Conservation (phyloP, 768 basidiomycete genomes). For the Serendipita sp. region DNA sequence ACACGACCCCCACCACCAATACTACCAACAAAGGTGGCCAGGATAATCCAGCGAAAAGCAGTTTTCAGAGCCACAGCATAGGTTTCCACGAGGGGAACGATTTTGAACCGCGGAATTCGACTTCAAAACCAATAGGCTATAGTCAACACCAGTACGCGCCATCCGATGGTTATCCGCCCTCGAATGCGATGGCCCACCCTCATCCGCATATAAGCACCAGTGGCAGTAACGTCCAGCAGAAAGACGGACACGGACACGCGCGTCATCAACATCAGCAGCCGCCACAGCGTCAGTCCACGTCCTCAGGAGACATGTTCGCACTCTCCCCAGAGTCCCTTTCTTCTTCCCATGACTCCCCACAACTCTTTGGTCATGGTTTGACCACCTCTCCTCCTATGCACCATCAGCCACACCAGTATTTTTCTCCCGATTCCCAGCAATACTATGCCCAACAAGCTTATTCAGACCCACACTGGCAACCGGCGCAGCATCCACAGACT, state of each 20-base stretch:
- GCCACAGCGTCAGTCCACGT: neutral
- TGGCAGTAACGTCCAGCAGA: neutral
- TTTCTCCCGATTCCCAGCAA: neutral
- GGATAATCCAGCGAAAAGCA: too few species aligned
- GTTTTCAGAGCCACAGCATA: neutral
- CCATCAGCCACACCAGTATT: neutral
- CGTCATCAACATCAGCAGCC: neutral
- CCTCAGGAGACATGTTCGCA: neutral
- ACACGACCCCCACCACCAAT: neutral
- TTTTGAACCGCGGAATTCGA: constrained; percentile 1
- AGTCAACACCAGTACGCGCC: neutral
- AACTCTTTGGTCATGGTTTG: neutral
- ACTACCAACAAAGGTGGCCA: too few species aligned
- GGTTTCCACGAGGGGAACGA: neutral
- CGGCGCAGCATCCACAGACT: neutral
- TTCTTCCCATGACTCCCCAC: neutral
- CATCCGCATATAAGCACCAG: neutral
- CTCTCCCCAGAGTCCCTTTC: neutral
- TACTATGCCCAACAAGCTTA: neutral
- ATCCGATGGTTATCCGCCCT: neutral
- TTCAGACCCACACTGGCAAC: neutral
- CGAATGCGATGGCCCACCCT: neutral
- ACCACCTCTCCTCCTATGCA: neutral
- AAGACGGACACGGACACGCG: neutral
- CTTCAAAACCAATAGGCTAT: neutral